Base-by-base conservation (phyloP, 768 basidiomycete genomes). In the Pleurotus pulmonarius region DNA sequence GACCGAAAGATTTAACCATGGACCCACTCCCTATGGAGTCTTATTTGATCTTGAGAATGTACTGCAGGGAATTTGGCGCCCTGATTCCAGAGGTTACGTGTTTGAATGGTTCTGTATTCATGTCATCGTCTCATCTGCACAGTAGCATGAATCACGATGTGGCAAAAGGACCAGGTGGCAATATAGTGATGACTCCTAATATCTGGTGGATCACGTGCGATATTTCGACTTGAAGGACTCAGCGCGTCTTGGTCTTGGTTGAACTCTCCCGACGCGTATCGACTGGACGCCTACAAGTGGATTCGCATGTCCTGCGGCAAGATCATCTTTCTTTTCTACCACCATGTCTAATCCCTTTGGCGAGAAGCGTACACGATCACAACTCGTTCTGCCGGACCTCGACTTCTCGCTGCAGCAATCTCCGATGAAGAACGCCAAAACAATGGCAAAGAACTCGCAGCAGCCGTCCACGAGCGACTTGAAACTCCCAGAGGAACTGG, bases 351-450 rank as follows among this genome's bases (percentile, higher is more conserved):
- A 45, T 24, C 26, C 56, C 7, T 52, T 52, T 41, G 37, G 37
- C 51, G 54, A 55, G 40, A 57, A 46, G 46, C 64, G 70, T 49
- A 83, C 81, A 15, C 75, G 83, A 63, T 85, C 83, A 46, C 82
- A 82, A 63, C 69, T 79, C 59, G 70, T 72, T 25, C 65, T 81
- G 24, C 71, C 79, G 24, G 75, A 83, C 65, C 67, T 83, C 20
- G 71, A 69, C 41, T 63, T 82, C 46, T 69, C 80, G 26, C 72
- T 69, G 46, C 58, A 74, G 34, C 67, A 70, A 25, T 83, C 82
- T 18, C 82, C 83, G 1, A 70, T 83, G 69, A 83, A 84, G 65
- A 70, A 74, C 63, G 82, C 82, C 49, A 73, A 75, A 48, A 74
- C 62, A 52, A 66, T 74, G 11, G 61, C 70, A 46, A 52, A 52